Base-by-base conservation (phyloP, 108 stramenopile species). In the Nitzschia palea region DNA sequence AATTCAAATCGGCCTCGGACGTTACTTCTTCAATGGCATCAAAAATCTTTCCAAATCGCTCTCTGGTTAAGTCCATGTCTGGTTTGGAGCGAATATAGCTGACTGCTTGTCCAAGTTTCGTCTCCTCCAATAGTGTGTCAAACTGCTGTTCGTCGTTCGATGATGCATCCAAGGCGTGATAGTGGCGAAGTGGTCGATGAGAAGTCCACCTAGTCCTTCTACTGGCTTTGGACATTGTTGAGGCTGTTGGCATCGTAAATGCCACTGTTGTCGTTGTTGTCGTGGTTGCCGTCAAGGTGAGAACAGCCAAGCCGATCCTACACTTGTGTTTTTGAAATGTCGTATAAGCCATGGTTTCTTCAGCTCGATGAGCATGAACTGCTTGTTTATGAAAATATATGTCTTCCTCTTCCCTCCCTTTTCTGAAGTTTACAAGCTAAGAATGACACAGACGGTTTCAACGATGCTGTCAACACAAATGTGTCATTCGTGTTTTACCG, bases 11-110 rank as follows among this genome's bases (percentile, higher is more conserved):
- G 0, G 82, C 74, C 34, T 80, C 71, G 14, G 63, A 55, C 0
- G 92, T 94, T 6, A 76, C 62, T 43, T 71, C 68, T 68, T 93
- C 92, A 58, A 94, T 86, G n/a, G 84, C 71, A 32, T 77, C 76
- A 48, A 94, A 90, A 50, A 94, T 80, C 25, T 30, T 17, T 15
- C 55, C 43, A 36, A 61, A 82, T 57, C 76, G 66, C n/a, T 81
- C 68, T 25, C 55, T 63, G 25, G 73, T 61, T 43, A 70, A 1
- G 9, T 70, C 63, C n/a, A 74, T 29, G 22, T 72, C 62, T 20
- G 68, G 64, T 44, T 70, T 8, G 14, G 37, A 22, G 32, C 33
- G 14, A 26, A 78, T 40, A 17, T 62, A 62, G 22, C 32, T 34
- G 34, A 54, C 42, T 1, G 70, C 63, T 42, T 54, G 37, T 4